Percentiles rank a stretch among this genome's conserved stretches.
Evolutionary conservation across 164 flowering plant species (phyloP).

Genomic region (Dillenia suffruticosa): DNA sequence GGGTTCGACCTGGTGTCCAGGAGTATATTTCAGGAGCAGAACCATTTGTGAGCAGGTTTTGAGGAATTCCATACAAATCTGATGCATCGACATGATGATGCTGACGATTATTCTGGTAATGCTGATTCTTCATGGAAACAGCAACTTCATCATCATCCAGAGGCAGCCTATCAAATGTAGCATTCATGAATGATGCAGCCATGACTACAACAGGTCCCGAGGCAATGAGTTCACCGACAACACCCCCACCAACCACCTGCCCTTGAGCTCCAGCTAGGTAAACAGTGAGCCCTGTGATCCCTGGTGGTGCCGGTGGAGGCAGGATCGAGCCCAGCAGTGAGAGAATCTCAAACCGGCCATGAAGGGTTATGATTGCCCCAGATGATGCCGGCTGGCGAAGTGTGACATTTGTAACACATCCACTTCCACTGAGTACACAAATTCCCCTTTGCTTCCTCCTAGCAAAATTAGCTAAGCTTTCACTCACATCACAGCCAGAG

Average conservation of each 20-base stretch:
- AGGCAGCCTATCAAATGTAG: conserved; percentile 77
- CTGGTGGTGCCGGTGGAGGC: conserved; percentile 80
- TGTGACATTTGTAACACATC: conserved; percentile 76
- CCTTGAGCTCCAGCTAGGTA: conserved; percentile 82
- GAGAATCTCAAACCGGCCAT: conserved; percentile 83
- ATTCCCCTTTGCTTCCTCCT: conserved; percentile 67
- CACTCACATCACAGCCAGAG: conserved; percentile 74
- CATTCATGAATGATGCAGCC: conserved; percentile 87
- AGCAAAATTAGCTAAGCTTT: conserved; percentile 58
- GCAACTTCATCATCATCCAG: conserved; percentile 46
- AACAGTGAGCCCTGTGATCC: conserved; percentile 68
- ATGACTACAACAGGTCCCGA: conserved; percentile 87
- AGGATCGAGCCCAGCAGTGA: conserved; percentile 72
- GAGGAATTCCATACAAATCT: conserved; percentile 50
- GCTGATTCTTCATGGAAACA: conserved; percentile 33
- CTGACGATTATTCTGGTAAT: conserved; percentile 32
- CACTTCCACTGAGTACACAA: conserved; percentile 64
- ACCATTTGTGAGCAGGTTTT: conserved; percentile 53
- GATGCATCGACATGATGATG: conserved; percentile 37
- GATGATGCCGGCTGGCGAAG: conserved; percentile 63
- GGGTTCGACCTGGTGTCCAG: conserved; percentile 20
- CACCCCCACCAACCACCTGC: conserved; percentile 77
- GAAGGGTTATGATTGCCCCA: conserved; percentile 70
- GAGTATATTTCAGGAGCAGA: conserved; percentile 25
- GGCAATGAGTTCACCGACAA: conserved; percentile 83